Percentiles rank a stretch among this genome's conserved stretches.
Conservation (phyloP, 2,329 filamentous ascomycete species). For the Aspergillus novofumigatus region DNA sequence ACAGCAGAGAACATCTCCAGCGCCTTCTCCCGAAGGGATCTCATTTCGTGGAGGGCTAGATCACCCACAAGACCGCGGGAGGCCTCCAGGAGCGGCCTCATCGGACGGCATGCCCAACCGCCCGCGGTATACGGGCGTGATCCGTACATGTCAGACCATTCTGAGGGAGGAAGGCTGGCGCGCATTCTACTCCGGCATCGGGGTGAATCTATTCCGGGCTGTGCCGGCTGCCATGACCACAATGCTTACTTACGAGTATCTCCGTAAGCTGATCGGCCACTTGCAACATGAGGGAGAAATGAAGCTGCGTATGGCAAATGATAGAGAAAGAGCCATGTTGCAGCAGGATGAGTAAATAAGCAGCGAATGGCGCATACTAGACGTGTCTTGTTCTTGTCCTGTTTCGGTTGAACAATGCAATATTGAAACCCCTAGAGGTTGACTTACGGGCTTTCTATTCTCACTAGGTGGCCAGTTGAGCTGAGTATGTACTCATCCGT, state of each 20-base stretch:
- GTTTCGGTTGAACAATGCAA: not conserved
- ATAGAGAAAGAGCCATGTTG: conserved; percentile 19
- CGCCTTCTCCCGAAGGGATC: conserved; percentile 48
- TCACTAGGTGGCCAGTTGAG: not conserved
- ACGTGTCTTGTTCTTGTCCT: not conserved
- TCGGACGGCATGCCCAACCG: conserved; percentile 56
- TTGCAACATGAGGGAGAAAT: conserved; percentile 51
- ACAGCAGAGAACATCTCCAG: conserved; percentile 65
- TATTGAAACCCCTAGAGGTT: not conserved
- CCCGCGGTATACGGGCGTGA: conserved; percentile 67
- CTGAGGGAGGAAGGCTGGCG: conserved; percentile 89
- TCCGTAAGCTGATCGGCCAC: conserved; percentile 52
- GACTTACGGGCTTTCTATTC: not conserved
- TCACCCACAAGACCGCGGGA: conserved; percentile 42
- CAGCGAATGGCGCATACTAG: not conserved
- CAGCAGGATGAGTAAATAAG: conserved; percentile 6
- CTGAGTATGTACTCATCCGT: not conserved
- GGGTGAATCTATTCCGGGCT: conserved; percentile 94
- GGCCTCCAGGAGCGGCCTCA: conserved; percentile 42
- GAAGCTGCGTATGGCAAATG: conserved; percentile 22
- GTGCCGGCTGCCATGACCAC: conserved; percentile 95
- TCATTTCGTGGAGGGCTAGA: conserved; percentile 42
- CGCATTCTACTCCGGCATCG: conserved; percentile 95
- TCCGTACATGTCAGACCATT: conserved; percentile 80
- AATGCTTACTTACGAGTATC: conserved; percentile 91